Evolutionary conservation across 257 asterid species (phyloP).

Genomic region (Jacaranda mimosifolia): DNA sequence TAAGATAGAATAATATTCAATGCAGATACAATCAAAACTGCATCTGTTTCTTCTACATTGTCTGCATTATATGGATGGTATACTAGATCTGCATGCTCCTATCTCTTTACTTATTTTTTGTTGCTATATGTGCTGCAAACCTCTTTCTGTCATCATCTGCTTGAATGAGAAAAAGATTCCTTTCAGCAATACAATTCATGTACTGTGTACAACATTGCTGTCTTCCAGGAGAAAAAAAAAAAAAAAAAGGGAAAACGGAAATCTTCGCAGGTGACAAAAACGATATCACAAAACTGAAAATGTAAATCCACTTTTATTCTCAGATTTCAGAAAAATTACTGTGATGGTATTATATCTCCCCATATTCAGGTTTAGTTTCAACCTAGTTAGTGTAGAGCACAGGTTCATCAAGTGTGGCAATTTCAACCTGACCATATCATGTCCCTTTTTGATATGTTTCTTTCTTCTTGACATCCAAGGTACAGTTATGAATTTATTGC

Average conservation of each 20-base stretch:
- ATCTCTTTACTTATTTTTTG: constrained; percentile 7
- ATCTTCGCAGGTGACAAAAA: constrained; percentile 45
- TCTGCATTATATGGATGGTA: constrained; percentile 2
- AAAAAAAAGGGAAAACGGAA: no score
- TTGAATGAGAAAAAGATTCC: constrained; percentile 41
- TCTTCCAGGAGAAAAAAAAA: constrained; percentile 33
- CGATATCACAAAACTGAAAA: constrained; percentile 29
- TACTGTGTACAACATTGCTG: constrained; percentile 33
- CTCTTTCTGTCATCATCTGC: constrained; percentile 32
- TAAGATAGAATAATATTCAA: constrained; percentile 36
- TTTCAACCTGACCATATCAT: not conserved
- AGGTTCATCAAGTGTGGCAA: not conserved
- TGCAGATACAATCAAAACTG: constrained; percentile 33
- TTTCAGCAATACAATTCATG: constrained; percentile 29
- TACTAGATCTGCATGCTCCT: constrained; percentile 11
- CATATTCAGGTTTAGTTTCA: constrained; percentile 17
- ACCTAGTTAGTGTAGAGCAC: constrained; percentile 10
- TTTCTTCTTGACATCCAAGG: not conserved
- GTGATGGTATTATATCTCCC: not conserved
- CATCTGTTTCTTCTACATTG: constrained; percentile 30
- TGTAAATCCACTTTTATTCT: constrained; percentile 27
- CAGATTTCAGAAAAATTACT: constrained; percentile 7
- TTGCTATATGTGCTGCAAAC: constrained; percentile 15
- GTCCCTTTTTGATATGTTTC: not conserved
- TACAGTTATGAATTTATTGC: no score